Evolutionary conservation across 2,329 filamentous ascomycete species (phyloP), one percentile per base, ranked within the genome.

Genomic region (Fusarium sp.): DNA sequence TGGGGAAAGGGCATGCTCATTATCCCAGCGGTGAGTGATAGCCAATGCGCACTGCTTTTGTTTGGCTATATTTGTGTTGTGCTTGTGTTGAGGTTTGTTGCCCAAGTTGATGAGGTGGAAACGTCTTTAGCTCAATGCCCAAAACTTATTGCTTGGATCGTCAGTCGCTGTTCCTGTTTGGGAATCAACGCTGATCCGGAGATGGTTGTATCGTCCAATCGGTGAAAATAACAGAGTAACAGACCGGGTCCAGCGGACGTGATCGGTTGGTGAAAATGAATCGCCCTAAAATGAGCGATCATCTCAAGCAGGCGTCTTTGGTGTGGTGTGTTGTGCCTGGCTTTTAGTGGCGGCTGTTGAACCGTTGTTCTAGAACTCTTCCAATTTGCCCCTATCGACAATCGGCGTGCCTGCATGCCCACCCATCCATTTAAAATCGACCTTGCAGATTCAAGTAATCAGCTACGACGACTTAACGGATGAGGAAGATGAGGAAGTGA

Each of bases 31-130:
- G 53, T 61, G 48, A 51, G 53, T 58, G 57, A 55, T 61, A 67
- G 52, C 66, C 58, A 41, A 61, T 64, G 61, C 65, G 63, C 61
- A 64, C 61, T 69, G 64, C 66, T 67, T 70, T 64, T 65, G 48
- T 57, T 65, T 61, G 66, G 61, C 60, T 61, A 56, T 47, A 45
- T 65, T 58, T 61, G 58, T 47, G 43, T 65, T 58, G 36, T 46
- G 48, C 48, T 39, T 64, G 38, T 31, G 40, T 46, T 45, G 19
- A 2, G 19, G 19, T 46, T 29, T 39, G 34, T 36, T 61, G 40
- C 43, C 58, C 50, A 38, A 40, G 34, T 41, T 53, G 52, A n/a
- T 46, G 46, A 52, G 45, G 35, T 53, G 25, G 40, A 19, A 39
- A 44, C 19, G 26, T 39, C 28, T 24, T 45, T 38, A 22, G 32